These are phyloP conservation scores for Oryza meridionalis DNA, from an alignment of 176 grass and related monocot genomes.

Conservation along the genomic window DNA sequence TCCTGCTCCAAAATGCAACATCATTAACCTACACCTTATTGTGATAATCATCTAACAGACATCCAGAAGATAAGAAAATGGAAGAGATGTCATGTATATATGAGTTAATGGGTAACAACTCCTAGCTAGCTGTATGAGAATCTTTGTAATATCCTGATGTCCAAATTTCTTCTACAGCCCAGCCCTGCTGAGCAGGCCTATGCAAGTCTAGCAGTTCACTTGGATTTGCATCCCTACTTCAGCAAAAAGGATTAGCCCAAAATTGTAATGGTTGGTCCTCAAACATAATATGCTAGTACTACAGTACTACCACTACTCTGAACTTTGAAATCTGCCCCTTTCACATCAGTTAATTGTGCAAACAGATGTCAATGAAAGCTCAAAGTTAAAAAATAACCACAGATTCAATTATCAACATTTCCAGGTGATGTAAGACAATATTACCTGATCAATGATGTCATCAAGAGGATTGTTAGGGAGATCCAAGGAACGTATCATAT, in stretches of 20 bases:
- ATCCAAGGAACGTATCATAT: constrained; percentile 87
- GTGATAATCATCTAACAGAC: constrained; percentile 25
- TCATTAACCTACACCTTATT: constrained; percentile 7
- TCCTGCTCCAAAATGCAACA: constrained; percentile 32
- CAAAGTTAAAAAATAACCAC: constrained; percentile 20
- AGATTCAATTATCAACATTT: constrained; percentile 4
- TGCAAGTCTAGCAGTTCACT: background rate
- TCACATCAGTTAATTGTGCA: background rate
- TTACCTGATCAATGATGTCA: constrained; percentile 99
- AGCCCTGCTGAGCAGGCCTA: background rate
- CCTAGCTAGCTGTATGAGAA: constrained; percentile 7
- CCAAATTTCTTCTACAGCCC: constrained; percentile 2
- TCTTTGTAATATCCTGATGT: background rate
- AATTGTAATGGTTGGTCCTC: constrained; percentile 24
- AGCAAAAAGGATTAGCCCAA: background rate
- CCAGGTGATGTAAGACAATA: constrained; percentile 16
- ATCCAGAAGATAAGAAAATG: constrained; percentile 17
- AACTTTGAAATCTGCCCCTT: background rate
- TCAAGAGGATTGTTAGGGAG: constrained; percentile 98
- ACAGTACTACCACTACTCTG: background rate
- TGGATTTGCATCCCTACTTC: background rate
- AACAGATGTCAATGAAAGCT: constrained; percentile 28
- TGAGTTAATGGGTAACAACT: constrained; percentile 4
- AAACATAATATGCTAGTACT: background rate
- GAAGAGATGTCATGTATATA: background rate